Base-by-base conservation (phyloP, 495 filamentous ascomycete species). In the Haplographium delicatum region DNA sequence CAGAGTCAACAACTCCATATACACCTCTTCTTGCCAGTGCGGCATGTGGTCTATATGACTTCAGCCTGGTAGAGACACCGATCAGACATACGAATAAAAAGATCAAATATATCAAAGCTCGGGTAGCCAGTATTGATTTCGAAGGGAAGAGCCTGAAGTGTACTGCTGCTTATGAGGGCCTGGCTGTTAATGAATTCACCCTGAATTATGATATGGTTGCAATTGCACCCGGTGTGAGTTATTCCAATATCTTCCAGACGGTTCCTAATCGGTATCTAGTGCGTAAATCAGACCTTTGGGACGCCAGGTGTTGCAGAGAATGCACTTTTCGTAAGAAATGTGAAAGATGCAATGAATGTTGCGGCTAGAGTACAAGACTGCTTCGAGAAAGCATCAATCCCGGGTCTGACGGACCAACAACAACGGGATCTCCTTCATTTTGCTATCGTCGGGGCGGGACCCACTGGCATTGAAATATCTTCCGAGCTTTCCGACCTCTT, bases 381-480 rank as follows among this genome's bases (percentile, higher is more conserved):
- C 15, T 41, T 55, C 28, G 52, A 55, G 18, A 55, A 49, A 19
- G 52, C 52, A 3, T 42, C 37, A 16, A 42, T 55, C 15, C 45
- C 52, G 2, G 37, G 46, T n/a, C 15, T 41, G 11, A 44, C 75
- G 1, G 77, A 83, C 2, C 76, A 80, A 26, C 74, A 87, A 68
- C 71, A 76, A 49, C 70, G 73, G 35, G 70, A 75, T 42, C 68
- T 95, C 7, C 71, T 95, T 2, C 83, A 89, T 64, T 94, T 95
- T 56, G 86, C 85, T 25, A 78, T 95, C 47, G 86, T 94, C 1
- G 89, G 89, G 6, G 89, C 86, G 19, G 89, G 89, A 0, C 89
- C 89, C 0, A 95, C 89, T 1, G 90, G 90, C 2, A 85, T 91
- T 51, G 90, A 96, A 59, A 86, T 90, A 53, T 84, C 86, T 0